Base-by-base conservation (phyloP, 1,284 basidiomycete genomes). In the Trametes polyzona region DNA sequence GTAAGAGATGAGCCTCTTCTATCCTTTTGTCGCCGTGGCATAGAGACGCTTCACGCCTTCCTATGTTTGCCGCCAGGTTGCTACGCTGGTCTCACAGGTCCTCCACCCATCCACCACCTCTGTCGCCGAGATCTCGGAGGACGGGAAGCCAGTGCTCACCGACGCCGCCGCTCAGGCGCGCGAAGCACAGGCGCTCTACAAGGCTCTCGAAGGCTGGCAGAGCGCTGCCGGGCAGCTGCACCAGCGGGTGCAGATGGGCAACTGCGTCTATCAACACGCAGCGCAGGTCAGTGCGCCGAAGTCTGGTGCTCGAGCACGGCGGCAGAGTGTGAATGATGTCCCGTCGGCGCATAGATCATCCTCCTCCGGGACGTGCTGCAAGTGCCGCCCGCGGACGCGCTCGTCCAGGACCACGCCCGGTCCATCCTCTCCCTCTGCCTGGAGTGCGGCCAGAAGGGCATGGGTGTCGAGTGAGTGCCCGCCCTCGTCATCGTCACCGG, bases 311-410 rank as follows among this genome's bases (percentile, higher is more conserved):
- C 44, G 2, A 19, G 56, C 50, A 47, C 46, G 49, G 52, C 46
- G 37, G 43, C 44, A 47, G 29, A 16, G 48, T 35, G 21, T 36
- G 46, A 49, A 32, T 42, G 53, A 55, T 55, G 53, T 21, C 26
- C 53, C 49, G 48, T 29, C 52, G 61, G 52, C 23, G 32, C 27
- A 54, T 40, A 79, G 79, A 79, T 78, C 58, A 67, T 78, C 49
- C 71, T 81, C 24, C 71, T 80, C 14, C 70, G 76, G 35, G 78
- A 76, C 54, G 74, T 82, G 21, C 78, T 76, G 61, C 69, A 74
- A 35, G 70, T 74, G 51, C 59, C 69, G 17, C 68, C 74, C 23
- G 67, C 67, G 33, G 75, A 78, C 65, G 62, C 67, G 29, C 65
- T 73, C 27, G 76, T 78, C 19, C 78, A 79, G 58, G 65, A 63